phyloP scores from a whole-genome alignment of 495 filamentous ascomycete species.

The Trichoderma reesei region DNA sequence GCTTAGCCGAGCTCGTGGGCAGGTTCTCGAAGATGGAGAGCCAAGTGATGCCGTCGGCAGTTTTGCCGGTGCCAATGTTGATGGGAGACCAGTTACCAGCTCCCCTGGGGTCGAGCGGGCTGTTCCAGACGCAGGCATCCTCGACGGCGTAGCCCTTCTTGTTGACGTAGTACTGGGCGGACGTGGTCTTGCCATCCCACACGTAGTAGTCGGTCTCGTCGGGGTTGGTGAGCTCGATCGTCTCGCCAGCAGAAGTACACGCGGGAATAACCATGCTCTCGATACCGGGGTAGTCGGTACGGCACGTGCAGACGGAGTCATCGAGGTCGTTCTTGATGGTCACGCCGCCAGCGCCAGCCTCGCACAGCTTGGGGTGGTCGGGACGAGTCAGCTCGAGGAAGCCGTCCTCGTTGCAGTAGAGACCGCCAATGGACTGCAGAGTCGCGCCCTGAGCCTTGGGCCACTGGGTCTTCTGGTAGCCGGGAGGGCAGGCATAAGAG shows the following conservation, averaged over 20 bases:
- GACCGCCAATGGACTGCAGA: constrained; percentile 80
- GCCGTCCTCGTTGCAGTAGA: constrained; percentile 65
- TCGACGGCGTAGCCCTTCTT: constrained; percentile 53
- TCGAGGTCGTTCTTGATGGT: constrained; percentile 62
- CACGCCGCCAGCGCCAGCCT: constrained; percentile 58
- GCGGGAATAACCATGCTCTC: constrained; percentile 79
- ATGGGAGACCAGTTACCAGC: constrained; percentile 84
- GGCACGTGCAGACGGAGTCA: constrained; percentile 65
- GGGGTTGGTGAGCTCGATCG: constrained; percentile 61
- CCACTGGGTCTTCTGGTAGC: constrained; percentile 93
- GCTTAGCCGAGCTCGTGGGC: constrained; percentile 48
- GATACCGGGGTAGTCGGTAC: constrained; percentile 90
- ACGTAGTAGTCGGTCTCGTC: constrained; percentile 59
- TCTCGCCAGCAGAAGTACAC: constrained; percentile 44
- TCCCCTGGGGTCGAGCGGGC: constrained; percentile 33
- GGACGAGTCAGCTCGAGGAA: constrained; percentile 71
- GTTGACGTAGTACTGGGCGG: constrained; percentile 97
- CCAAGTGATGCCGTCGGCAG: constrained; percentile 54
- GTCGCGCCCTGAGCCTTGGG: constrained; percentile 67
- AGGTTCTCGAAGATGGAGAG: constrained; percentile 68
- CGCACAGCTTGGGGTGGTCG: constrained; percentile 59
- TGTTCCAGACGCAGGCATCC: constrained; percentile 74
- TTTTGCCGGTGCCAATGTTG: constrained; percentile 74
- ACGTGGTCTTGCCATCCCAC: constrained; percentile 65
- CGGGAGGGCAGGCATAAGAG: constrained; percentile 86